phyloP scores from a whole-genome alignment of 352 stramenopile species.

The Pythium biforme region DNA sequence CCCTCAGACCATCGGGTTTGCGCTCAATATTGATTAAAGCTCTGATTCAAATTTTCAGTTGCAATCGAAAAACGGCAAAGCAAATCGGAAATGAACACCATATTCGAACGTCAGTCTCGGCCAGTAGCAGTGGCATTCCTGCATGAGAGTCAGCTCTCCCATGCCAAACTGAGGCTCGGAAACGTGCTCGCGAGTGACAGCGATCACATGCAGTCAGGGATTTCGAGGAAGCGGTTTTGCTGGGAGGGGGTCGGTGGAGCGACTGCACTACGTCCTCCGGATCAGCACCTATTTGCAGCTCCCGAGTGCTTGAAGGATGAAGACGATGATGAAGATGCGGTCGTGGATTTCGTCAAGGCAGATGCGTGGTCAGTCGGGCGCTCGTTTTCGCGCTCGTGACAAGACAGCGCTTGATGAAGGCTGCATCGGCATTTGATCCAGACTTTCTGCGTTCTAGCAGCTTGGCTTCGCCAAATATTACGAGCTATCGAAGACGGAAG shows the following conservation, averaged over 20 bases:
- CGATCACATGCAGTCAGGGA: conserved; percentile 22
- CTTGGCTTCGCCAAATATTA: conserved; percentile 17
- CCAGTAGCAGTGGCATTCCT: conserved; percentile 22
- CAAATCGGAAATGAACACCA: too few relatives aligned
- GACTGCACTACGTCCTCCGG: not conserved
- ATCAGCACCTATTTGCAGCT: conserved; percentile 14
- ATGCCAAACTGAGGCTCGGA: conserved; percentile 16
- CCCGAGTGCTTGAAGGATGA: conserved; percentile 12
- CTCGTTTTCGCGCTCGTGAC: conserved; percentile 28
- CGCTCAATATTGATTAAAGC: too few relatives aligned
- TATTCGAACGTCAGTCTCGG: too few relatives aligned
- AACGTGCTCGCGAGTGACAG: conserved; percentile 26
- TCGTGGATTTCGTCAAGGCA: conserved; percentile 22
- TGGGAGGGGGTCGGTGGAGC: too few relatives aligned
- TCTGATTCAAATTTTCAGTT: too few relatives aligned
- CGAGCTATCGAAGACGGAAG: conserved; percentile 2
- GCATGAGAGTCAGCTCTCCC: conserved; percentile 16
- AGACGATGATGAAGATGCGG: not conserved
- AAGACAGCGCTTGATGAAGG: conserved; percentile 3
- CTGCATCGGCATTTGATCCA: not conserved
- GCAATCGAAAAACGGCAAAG: too few relatives aligned
- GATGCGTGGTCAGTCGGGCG: conserved; percentile 30
- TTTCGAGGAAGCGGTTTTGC: conserved; percentile 22
- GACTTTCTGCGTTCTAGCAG: conserved; percentile 9
- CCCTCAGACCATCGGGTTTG: too few relatives aligned